Conservation (phyloP, 1,139 yeast genomes). For the Zhuliangozyma parablackwelliae region DNA sequence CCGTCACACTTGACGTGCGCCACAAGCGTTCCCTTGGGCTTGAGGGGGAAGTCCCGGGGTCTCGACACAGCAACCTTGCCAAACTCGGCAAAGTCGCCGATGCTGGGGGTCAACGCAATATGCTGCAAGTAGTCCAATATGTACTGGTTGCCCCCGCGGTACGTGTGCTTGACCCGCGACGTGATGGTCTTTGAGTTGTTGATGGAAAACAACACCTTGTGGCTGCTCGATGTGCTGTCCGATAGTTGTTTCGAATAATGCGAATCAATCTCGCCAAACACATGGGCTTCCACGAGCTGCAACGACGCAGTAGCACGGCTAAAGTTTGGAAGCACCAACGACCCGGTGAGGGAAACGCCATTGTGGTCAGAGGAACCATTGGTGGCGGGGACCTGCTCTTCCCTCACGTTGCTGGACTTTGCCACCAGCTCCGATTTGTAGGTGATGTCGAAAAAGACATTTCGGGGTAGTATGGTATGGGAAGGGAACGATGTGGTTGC, state of each 20-base stretch:
- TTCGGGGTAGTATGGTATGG: constrained; percentile 41
- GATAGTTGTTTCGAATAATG: constrained; percentile 4
- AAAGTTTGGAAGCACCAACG: constrained; percentile 31
- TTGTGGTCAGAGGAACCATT: neutral
- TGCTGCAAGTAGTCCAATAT: constrained; percentile 54
- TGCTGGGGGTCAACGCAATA: constrained; percentile 51
- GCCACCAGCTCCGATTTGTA: constrained; percentile 42
- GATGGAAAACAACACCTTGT: constrained; percentile 29
- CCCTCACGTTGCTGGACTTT: constrained; percentile 8
- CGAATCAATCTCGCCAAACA: constrained; percentile 55
- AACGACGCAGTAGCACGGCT: constrained; percentile 45
- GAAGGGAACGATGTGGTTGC: constrained; percentile 1
- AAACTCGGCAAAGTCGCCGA: constrained; percentile 67
- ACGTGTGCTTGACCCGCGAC: constrained; percentile 48
- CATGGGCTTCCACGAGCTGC: constrained; percentile 55
- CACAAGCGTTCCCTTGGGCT: constrained; percentile 49
- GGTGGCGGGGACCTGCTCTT: neutral
- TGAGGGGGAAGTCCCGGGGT: constrained; percentile 1
- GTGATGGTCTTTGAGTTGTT: constrained; percentile 34
- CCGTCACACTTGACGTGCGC: constrained; percentile 42
- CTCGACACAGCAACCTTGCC: constrained; percentile 28
- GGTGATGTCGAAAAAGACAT: constrained; percentile 61
- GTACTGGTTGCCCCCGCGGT: constrained; percentile 62
- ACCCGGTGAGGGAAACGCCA: constrained; percentile 16
- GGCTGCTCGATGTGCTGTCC: constrained; percentile 10